Base-by-base conservation (phyloP, 2,329 filamentous ascomycete species). In the Sarocladium strictum region DNA sequence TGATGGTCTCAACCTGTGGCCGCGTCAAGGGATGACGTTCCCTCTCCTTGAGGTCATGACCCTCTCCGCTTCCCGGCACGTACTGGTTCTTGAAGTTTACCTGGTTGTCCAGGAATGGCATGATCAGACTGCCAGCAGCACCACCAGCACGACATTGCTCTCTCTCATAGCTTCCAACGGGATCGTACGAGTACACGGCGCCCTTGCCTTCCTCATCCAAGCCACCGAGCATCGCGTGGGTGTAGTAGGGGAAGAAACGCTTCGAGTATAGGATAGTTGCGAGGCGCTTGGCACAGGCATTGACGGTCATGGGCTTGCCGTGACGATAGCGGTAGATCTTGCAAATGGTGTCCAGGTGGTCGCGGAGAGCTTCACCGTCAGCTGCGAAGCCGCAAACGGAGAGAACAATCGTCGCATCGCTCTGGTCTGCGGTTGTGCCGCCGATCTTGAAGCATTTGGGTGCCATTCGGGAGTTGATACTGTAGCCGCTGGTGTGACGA, bases 1-100 rank as follows among this genome's bases (percentile, higher is more conserved):
- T 93, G 64, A 99, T 70, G 60, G 87, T 83, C 76, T 96, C 88
- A 26, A 96, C 93, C 57, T 87, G 84, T 54, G 80, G 74, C 65
- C 83, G 79, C 26, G 85, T 78, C 66, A 97, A 75, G 53, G 89
- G 88, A 65, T 85, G 77, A 57, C 81, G 79, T 69, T 84, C 79
- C 62, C 86, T 81, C 72, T 87, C 82, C 75, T 88, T 75, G 64
- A 97, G 76, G 54, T 85, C 86, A 72, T 96, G 89, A 41, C 93
- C 93, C 57, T 83, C 81, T 55, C 90, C 91, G 64, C 89, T 93
- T 47, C 87, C 89, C 11, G 93, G 91, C 55, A 94, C 80, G 69
- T 96, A 96, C 77, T 97, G 93, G 72, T 99, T 99, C 83, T 97
- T 99, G 80, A 93, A 93, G 77, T 97, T 97, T 77, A 99, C 94